Percentiles rank a stretch among this genome's conserved stretches.
These are phyloP conservation scores for Aspergillus ustus DNA, from an alignment of 2,329 filamentous ascomycete genomes.

Conservation along the genomic window DNA sequence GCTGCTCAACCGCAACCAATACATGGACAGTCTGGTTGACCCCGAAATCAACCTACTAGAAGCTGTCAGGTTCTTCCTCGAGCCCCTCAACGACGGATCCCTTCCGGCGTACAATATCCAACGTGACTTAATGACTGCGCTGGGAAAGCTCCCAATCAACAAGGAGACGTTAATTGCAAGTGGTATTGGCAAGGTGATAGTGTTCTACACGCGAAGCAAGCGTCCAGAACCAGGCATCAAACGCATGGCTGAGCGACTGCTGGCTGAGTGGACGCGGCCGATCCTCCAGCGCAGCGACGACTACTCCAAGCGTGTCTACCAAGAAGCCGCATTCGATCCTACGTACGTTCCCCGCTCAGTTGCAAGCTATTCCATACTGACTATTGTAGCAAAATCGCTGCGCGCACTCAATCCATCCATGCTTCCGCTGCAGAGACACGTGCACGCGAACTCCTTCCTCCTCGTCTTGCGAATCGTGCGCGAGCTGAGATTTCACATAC, in stretches of 20 bases:
- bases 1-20: slow-evolving; percentile 82
- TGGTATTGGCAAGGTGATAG: slow-evolving; percentile 92
- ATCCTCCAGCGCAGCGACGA: slow-evolving; percentile 93
- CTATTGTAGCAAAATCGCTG: slow-evolving; percentile 40
- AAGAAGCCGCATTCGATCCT: slow-evolving; percentile 64
- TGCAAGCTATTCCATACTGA: slow-evolving; percentile 4
- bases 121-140: slow-evolving; percentile 83
- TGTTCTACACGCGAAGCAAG: slow-evolving; percentile 97
- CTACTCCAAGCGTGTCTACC: slow-evolving; percentile 79
- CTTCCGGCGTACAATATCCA: slow-evolving; percentile 97
- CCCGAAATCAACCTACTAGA: slow-evolving; percentile 95
- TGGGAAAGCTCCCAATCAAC: slow-evolving; percentile 81
- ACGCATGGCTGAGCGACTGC: slow-evolving; percentile 86
- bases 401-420: slow-evolving; percentile 40
- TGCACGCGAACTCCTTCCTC: slow-evolving; percentile 57
- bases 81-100: slow-evolving; percentile 90
- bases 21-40: slow-evolving; percentile 83
- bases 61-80: slow-evolving; percentile 95
- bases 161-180: slow-evolving; percentile 89
- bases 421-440: slow-evolving; percentile 55
- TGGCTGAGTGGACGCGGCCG: slow-evolving; percentile 93
- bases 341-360: slow-evolving; percentile 39
- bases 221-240: slow-evolving; percentile 87
- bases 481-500: slow-evolving; percentile 62
- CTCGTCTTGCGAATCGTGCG: slow-evolving; percentile 61